Evolutionary conservation across 2,329 filamentous ascomycete species (phyloP), one percentile per base, ranked within the genome.

Genomic region (Raffaelea ambrosiae): DNA sequence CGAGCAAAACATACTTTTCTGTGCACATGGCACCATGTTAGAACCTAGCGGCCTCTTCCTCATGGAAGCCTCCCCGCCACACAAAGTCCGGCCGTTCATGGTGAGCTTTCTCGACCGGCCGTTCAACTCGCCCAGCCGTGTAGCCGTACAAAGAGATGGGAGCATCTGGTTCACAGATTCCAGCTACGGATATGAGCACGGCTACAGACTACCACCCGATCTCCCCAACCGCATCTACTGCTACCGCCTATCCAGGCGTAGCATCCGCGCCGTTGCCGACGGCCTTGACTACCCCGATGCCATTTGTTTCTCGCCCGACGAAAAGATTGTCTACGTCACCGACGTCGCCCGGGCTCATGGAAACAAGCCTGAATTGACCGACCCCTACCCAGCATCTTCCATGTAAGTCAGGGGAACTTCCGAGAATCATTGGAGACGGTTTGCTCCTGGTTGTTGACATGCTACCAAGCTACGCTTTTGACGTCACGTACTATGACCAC

Each of bases 121-220:
- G 4, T 74, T 76, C 57, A 74, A 73, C 58, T 71, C 66, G 23
- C 60, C 67, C 23, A 69, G 71, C 51, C 65, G 66, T 49, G 67
- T 72, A 2, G 59, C 64, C 2, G 58, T 66, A 5, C 60, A 64
- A 13, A 38, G 22, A 3, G 66, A 71, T 49, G 67, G 67, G 0
- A 56, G 57, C 1, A 52, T 75, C 16, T 76, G 71, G 71, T 75
- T 76, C 53, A 73, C 71, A 1, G 73, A 76, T 54, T 64, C 69
- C 0, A 59, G 58, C 29, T 65, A 68, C 48, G 72, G 70, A 3
- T 63, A 66, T 48, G 66, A 72, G 50, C 62, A 66, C 49, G 67
- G 67, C 13, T 69, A 74, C 43, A 63, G 73, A 21, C 63, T 61
- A 2, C 51, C 53, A 36, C 72, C 72, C 4, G 60, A 63, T 51